These are phyloP conservation scores for Beauveria sp. DNA, from an alignment of 2,329 filamentous ascomycete species.

Conservation along the genomic window DNA sequence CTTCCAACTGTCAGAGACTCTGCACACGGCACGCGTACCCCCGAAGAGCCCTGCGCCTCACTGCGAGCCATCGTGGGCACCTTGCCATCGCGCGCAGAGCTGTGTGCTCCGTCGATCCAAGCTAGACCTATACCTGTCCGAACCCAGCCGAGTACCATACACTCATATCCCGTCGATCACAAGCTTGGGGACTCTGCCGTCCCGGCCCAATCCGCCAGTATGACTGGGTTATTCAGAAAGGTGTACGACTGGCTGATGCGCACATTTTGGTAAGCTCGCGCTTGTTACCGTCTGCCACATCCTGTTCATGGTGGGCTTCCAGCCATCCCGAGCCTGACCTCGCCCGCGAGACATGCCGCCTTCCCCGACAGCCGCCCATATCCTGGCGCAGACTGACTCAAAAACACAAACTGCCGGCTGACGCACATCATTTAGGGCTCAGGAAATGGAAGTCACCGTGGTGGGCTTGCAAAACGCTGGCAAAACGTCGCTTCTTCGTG, in stretches of 20 bases:
- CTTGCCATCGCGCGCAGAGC: background rate
- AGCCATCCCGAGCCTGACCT: background rate
- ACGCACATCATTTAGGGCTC: conserved; percentile 59
- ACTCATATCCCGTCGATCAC: background rate
- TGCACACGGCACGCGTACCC: background rate
- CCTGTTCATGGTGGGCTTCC: background rate
- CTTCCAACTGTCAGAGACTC: background rate
- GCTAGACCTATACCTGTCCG: background rate
- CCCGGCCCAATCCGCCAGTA: conserved; percentile 31
- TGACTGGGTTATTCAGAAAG: conserved; percentile 87
- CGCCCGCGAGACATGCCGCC: background rate
- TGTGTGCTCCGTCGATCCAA: background rate
- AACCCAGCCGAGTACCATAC: background rate
- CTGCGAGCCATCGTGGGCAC: background rate
- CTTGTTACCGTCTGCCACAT: background rate
- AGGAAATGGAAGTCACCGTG: conserved; percentile 99
- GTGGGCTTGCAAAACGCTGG: conserved; percentile 96
- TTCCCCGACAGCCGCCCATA: background rate
- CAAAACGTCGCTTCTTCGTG: conserved; percentile 89
- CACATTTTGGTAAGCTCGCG: conserved; percentile 77
- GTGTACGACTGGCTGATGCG: conserved; percentile 98
- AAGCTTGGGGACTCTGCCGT: background rate
- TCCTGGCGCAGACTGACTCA: background rate
- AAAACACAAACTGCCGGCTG: background rate
- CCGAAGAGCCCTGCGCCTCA: background rate